Conservation (phyloP, 2,329 filamentous ascomycete genomes). For the Colletotrichum chlorophyti region DNA sequence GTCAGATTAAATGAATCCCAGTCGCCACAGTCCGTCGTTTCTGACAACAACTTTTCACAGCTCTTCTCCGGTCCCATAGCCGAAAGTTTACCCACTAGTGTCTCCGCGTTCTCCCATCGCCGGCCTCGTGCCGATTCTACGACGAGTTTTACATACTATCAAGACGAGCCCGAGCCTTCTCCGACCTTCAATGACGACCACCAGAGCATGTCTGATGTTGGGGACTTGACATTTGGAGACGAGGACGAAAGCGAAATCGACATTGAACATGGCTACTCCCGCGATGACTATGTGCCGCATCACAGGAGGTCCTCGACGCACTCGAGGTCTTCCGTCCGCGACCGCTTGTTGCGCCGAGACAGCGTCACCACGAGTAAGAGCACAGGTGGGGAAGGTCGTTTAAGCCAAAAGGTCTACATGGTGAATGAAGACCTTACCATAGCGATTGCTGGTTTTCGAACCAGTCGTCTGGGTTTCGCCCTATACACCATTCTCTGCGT, state of each 20-base stretch:
- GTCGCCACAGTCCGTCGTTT: background rate
- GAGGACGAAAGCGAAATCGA: constrained; percentile 46
- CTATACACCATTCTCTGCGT: constrained; percentile 76
- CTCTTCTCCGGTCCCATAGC: constrained; percentile 92
- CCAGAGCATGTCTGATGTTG: constrained; percentile 45
- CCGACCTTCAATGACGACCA: constrained; percentile 34
- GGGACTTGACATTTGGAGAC: constrained; percentile 46
- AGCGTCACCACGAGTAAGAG: constrained; percentile 75
- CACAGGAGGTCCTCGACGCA: constrained; percentile 68
- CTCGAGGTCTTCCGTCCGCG: constrained; percentile 63
- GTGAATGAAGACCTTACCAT: constrained; percentile 92
- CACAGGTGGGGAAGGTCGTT: constrained; percentile 66
- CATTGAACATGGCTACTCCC: constrained; percentile 47
- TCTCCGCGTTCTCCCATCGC: constrained; percentile 90
- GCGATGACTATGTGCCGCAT: constrained; percentile 57
- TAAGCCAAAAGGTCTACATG: constrained; percentile 92
- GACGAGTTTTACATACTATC: constrained; percentile 89
- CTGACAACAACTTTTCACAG: constrained; percentile 39
- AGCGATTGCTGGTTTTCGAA: constrained; percentile 89
- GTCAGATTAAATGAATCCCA: constrained; percentile 49
- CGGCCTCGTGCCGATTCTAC: constrained; percentile 82
- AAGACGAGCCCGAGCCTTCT: constrained; percentile 50
- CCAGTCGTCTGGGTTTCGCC: constrained; percentile 72
- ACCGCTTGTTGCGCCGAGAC: constrained; percentile 73
- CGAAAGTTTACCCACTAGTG: constrained; percentile 93